Evolutionary conservation across 208 protist species (phyloP).

Genomic region (Herpetomonas tarakana): DNA sequence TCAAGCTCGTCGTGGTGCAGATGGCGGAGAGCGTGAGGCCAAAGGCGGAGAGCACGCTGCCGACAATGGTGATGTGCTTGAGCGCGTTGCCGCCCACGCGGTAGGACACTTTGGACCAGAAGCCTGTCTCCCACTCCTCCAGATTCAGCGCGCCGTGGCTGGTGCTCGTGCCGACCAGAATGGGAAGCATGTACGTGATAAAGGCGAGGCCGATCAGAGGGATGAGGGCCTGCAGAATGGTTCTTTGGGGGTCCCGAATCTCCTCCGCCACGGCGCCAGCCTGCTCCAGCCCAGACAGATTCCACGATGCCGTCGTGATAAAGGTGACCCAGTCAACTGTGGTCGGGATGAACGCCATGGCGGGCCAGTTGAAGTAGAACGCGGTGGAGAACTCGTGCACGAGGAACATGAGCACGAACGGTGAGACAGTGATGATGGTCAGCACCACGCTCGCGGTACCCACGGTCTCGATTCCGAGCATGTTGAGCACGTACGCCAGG

Average conservation of each 20-base stretch:
- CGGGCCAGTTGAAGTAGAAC: conserved; percentile 76
- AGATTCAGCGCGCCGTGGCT: conserved; percentile 40
- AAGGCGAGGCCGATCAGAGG: conserved; percentile 61
- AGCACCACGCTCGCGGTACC: conserved; percentile 56
- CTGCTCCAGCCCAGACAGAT: conserved; percentile 79
- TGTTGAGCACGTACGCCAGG: conserved; percentile 55
- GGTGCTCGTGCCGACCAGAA: conserved; percentile 62
- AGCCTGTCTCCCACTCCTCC: conserved; percentile 62
- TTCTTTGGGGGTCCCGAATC: conserved; percentile 51
- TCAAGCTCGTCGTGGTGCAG: conserved; percentile 66
- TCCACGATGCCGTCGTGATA: conserved; percentile 79
- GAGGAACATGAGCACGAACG: conserved; percentile 65
- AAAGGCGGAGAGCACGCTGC: conserved; percentile 65
- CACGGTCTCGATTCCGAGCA: conserved; percentile 62
- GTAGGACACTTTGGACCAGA: conserved; percentile 56
- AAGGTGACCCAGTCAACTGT: conserved; percentile 67
- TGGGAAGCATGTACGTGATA: conserved; percentile 70
- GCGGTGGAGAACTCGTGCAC: conserved; percentile 41
- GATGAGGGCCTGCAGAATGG: conserved; percentile 59
- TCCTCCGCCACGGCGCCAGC: conserved; percentile 69
- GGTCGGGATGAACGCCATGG: conserved; percentile 51
- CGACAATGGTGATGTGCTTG: conserved; percentile 44
- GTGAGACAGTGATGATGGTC: conserved; percentile 46
- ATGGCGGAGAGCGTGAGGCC: conserved; percentile 64
- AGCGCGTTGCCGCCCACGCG: conserved; percentile 43